Conservation (phyloP, 2,329 filamentous ascomycete species). For the Coniella vitis region DNA sequence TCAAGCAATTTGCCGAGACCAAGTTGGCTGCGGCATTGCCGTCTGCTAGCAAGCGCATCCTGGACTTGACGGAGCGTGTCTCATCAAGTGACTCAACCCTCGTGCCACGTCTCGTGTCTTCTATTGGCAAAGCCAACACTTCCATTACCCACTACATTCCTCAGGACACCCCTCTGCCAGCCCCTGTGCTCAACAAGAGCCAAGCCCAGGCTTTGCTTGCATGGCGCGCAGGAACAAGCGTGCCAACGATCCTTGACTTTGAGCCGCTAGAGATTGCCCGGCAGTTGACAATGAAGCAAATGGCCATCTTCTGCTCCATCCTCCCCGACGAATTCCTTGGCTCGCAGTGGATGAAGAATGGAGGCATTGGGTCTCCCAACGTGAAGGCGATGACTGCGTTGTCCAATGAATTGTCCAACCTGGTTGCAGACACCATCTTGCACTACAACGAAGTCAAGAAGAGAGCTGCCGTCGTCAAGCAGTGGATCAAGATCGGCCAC, state of each 20-base stretch:
- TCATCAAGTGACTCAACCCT: slow-evolving; percentile 60
- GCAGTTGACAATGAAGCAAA: slow-evolving; percentile 89
- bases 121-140: slow-evolving; percentile 74
- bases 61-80: slow-evolving; percentile 75
- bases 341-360: slow-evolving; percentile 90
- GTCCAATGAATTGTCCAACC: slow-evolving; percentile 84
- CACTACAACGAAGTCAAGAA: slow-evolving; percentile 87
- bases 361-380: slow-evolving; percentile 71
- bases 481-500: slow-evolving; percentile 93
- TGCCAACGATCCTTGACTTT: slow-evolving; percentile 77
- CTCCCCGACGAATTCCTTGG: slow-evolving; percentile 85
- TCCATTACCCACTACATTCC: slow-evolving; percentile 65
- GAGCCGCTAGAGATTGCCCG: slow-evolving; percentile 86
- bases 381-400: slow-evolving; percentile 91
- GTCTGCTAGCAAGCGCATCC: slow-evolving; percentile 70
- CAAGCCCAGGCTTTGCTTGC: slow-evolving; percentile 65
- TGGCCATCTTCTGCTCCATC: slow-evolving; percentile 84
- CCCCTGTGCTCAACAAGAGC: slow-evolving; percentile 65
- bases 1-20: slow-evolving; percentile 71
- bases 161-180: slow-evolving; percentile 64
- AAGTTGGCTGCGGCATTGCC: slow-evolving; percentile 64
- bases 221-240: slow-evolving; percentile 66
- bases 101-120: slow-evolving; percentile 76
- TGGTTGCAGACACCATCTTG: slow-evolving; percentile 89
- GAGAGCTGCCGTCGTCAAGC: slow-evolving; percentile 83